A percentile compares a stretch with the other conserved stretches of the same genome.
phyloP scores from a whole-genome alignment of 2,329 filamentous ascomycete genomes.

The Iodosphaeria phyllophila region DNA sequence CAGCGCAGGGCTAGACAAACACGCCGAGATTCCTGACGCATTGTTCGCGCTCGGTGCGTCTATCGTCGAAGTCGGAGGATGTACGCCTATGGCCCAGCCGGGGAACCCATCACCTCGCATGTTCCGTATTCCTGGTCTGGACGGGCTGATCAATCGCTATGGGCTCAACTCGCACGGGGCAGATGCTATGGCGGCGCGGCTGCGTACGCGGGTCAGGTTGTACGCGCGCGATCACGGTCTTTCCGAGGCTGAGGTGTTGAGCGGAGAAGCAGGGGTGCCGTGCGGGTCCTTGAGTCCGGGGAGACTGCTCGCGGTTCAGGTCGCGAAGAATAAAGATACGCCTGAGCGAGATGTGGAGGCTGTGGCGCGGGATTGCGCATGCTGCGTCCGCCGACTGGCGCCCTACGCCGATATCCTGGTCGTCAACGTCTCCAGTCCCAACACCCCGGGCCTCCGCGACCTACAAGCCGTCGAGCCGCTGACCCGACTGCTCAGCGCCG shows the following conservation, averaged over 20 bases:
- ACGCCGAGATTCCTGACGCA: slow-evolving; percentile 71
- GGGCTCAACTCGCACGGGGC: slow-evolving; percentile 86
- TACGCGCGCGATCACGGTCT: slow-evolving; percentile 58
- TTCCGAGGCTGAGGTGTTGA: slow-evolving; percentile 53
- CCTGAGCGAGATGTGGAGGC: slow-evolving; percentile 70
- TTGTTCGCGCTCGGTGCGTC: slow-evolving; percentile 72
- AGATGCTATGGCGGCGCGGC: slow-evolving; percentile 62
- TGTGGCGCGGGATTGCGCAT: slow-evolving; percentile 68
- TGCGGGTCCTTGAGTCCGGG: slow-evolving; percentile 65
- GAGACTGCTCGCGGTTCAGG: slow-evolving; percentile 70
- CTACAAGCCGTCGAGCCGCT: slow-evolving; percentile 74
- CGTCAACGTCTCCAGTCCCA: slow-evolving; percentile 93
- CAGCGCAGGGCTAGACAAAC: slow-evolving; percentile 90
- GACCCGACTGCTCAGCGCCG: slow-evolving; percentile 60
- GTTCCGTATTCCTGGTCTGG: slow-evolving; percentile 66
- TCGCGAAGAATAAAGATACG: slow-evolving; percentile 93
- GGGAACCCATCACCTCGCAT: slow-evolving; percentile 81
- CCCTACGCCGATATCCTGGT: slow-evolving; percentile 91
- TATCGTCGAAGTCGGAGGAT: slow-evolving; percentile 82
- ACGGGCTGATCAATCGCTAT: slow-evolving; percentile 88
- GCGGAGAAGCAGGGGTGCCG: slow-evolving; percentile 60
- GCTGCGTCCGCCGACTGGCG: slow-evolving; percentile 66
- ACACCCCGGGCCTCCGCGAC: slow-evolving; percentile 78
- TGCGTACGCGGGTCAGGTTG: slow-evolving; percentile 59
- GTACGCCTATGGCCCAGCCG: slow-evolving; percentile 69